phyloP scores from a whole-genome alignment of 257 asterid genomes.

The Plectranthus barbatus region DNA sequence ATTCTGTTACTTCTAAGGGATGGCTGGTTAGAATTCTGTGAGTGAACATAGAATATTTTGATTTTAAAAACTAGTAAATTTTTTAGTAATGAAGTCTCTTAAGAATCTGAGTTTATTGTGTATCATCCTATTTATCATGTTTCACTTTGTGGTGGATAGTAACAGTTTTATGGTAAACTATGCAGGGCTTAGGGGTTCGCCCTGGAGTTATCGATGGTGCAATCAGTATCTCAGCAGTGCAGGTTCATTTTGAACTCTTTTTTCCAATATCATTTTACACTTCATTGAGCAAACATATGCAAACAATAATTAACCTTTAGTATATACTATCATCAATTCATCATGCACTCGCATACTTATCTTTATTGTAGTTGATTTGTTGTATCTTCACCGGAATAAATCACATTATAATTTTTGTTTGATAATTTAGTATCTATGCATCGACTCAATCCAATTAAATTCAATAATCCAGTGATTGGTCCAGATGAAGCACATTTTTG shows the following conservation, averaged over 20 bases:
- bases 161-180: constrained; percentile 5
- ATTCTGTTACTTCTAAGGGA: too few species aligned
- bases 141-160: not conserved
- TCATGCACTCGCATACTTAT: not conserved
- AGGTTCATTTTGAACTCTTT: constrained; percentile 41
- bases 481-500: not conserved
- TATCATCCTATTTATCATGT: not conserved
- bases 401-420: not conserved
- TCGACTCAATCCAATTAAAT: not conserved
- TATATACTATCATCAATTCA: too few species aligned
- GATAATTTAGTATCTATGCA: too few species aligned
- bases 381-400: too few species aligned
- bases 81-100: not conserved
- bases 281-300: not conserved
- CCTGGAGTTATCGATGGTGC: constrained; percentile 97
- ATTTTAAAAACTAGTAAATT: too few species aligned
- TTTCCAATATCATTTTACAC: not conserved
- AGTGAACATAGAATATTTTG: too few species aligned
- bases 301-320: not conserved
- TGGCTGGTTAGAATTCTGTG: too few species aligned
- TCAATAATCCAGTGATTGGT: not conserved
- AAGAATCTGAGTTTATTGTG: not conserved
- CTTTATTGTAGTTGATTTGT: not conserved
- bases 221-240: constrained; percentile 94
- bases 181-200: constrained; percentile 81